These are phyloP conservation scores for Tulasnella sp. DNA, from an alignment of 768 basidiomycete species.

Conservation along the genomic window DNA sequence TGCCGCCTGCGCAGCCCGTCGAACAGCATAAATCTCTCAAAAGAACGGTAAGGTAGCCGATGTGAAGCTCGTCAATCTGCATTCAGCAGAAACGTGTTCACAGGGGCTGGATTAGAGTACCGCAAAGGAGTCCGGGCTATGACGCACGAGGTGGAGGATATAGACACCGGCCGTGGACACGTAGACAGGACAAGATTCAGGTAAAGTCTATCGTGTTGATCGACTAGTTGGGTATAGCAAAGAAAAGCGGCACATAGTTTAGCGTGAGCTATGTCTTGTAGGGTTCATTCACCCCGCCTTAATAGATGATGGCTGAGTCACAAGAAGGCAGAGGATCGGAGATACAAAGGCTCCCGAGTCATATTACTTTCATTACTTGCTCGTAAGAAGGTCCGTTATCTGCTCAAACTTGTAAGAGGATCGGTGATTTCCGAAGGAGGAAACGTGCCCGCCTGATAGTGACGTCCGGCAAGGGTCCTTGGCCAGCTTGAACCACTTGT, in stretches of 20 bases:
- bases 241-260: slow-evolving; percentile 1
- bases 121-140: background rate
- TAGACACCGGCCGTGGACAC: slow-evolving; percentile 9
- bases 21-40: slow-evolving; percentile 13
- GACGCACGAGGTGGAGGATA: background rate
- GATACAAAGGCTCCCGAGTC: slow-evolving; percentile 13
- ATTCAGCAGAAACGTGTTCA: background rate
- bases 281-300: background rate
- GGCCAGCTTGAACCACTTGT: background rate
- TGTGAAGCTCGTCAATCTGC: background rate
- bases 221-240: background rate
- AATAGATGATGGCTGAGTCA: background rate
- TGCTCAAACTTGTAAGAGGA: background rate
- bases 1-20: background rate
- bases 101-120: background rate
- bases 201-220: background rate
- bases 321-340: background rate
- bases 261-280: background rate
- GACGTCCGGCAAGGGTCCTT: background rate
- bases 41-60: background rate
- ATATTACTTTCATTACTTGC: background rate
- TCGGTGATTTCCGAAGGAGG: slow-evolving; percentile 17
- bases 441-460: slow-evolving; percentile 11
- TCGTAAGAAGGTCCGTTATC: background rate
- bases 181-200: slow-evolving; percentile 12